Evolutionary conservation across 2,329 filamentous ascomycete genomes (phyloP).

Genomic region (Pseudohalonectria lignicola): DNA sequence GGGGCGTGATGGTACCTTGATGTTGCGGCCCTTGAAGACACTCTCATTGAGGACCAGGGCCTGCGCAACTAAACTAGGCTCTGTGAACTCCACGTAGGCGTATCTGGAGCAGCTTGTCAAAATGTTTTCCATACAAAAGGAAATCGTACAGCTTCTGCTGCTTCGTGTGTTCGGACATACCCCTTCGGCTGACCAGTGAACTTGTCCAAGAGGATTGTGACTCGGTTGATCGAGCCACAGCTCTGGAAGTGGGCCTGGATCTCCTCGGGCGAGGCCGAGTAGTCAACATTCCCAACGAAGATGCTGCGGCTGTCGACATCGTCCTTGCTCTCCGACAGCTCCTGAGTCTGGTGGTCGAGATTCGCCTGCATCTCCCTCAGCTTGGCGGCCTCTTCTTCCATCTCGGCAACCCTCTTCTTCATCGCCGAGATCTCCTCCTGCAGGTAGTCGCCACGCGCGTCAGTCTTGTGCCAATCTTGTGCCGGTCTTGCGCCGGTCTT

Average conservation of each 20-base stretch:
- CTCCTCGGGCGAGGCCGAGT: slow-evolving; percentile 92
- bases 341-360: slow-evolving; percentile 75
- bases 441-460: no score
- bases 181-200: slow-evolving; percentile 99
- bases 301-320: slow-evolving; percentile 92
- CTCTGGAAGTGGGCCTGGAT: slow-evolving; percentile 97
- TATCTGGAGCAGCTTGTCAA: slow-evolving; percentile 67
- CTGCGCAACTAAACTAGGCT: slow-evolving; percentile 84
- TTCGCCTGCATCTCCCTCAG: slow-evolving; percentile 78
- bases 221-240: slow-evolving; percentile 93
- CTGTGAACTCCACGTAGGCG: slow-evolving; percentile 96
- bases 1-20: slow-evolving; percentile 45
- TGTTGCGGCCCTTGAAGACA: slow-evolving; percentile 83
- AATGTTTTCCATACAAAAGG: no score
- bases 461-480: no score
- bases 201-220: slow-evolving; percentile 95
- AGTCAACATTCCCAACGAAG: slow-evolving; percentile 98
- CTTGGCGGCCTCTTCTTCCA: slow-evolving; percentile 83
- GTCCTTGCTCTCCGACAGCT: slow-evolving; percentile 84
- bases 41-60: slow-evolving; percentile 95
- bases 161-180: slow-evolving; percentile 43
- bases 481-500: no score
- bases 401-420: slow-evolving; percentile 78
- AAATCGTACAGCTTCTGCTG: no score
- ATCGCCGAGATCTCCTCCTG: slow-evolving; percentile 76